phyloP scores from a whole-genome alignment of 352 stramenopile genomes.

The Globisporangium perplexum region DNA sequence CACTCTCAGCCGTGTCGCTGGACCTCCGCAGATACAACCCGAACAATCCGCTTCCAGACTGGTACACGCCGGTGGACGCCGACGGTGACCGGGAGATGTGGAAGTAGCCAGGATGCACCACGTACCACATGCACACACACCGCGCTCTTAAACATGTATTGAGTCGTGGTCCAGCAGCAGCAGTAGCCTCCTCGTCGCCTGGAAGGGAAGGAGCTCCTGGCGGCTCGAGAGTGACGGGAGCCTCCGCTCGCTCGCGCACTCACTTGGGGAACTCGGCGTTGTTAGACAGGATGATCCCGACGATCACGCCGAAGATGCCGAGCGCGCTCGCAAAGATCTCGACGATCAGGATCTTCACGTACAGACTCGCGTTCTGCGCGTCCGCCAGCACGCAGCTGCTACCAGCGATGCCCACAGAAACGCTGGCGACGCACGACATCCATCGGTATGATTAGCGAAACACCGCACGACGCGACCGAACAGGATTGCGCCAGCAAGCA shows the following conservation, averaged over 20 bases:
- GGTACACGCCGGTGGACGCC: conserved; percentile 79
- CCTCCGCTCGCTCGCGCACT: background rate
- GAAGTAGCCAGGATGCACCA: conserved; percentile 45
- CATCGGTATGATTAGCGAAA: no score
- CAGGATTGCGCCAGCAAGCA: background rate
- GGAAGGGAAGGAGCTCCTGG: background rate
- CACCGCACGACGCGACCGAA: no score
- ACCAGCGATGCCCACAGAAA: conserved; percentile 97
- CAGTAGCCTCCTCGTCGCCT: no score
- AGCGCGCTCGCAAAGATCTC: conserved; percentile 99
- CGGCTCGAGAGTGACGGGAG: no score
- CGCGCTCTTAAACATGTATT: conserved; percentile 6
- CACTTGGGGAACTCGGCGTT: conserved; percentile 91
- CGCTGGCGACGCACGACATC: no score
- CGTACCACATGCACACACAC: no score
- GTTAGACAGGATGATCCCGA: conserved; percentile 99
- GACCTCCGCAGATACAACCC: conserved; percentile 76
- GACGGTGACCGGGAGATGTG: conserved; percentile 82
- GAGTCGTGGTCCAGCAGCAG: background rate
- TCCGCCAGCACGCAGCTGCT: conserved; percentile 97
- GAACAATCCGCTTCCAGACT: conserved; percentile 56
- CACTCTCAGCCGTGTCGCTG: background rate
- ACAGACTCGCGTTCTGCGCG: conserved; percentile 96
- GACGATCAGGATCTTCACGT: conserved; percentile 99
- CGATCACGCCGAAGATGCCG: conserved; percentile 98